phyloP scores from a whole-genome alignment of 352 stramenopile species.

The Pythium aquatile region DNA sequence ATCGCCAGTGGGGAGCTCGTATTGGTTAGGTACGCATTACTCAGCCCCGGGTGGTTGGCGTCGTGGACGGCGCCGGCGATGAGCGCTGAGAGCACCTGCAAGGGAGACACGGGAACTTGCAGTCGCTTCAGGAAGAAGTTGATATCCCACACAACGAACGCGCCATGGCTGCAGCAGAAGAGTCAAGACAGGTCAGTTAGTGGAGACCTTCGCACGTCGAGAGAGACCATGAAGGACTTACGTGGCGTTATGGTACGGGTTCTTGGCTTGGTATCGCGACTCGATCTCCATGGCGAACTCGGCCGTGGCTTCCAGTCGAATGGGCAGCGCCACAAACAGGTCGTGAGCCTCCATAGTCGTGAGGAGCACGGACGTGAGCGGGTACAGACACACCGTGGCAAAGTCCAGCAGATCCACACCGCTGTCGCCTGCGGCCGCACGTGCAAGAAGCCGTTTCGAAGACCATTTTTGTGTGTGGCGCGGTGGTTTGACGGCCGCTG shows the following conservation, averaged over 20 bases:
- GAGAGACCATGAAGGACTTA: slow-evolving; percentile 28
- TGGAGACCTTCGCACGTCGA: not conserved
- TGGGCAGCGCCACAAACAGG: slow-evolving; percentile 50
- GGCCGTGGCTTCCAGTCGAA: slow-evolving; percentile 50
- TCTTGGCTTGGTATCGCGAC: slow-evolving; percentile 60
- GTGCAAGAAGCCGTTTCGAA: slow-evolving; percentile 37
- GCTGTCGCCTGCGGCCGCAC: slow-evolving; percentile 31
- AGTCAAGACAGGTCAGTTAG: slow-evolving; percentile 1
- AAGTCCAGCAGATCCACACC: slow-evolving; percentile 59
- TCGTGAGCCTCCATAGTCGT: slow-evolving; percentile 65
- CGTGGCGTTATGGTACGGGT: slow-evolving; percentile 79
- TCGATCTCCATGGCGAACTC: slow-evolving; percentile 71
- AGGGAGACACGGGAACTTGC: slow-evolving; percentile 32
- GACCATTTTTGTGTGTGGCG: slow-evolving; percentile 32
- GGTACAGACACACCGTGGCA: slow-evolving; percentile 39
- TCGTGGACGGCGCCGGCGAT: slow-evolving; percentile 91
- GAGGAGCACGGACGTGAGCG: slow-evolving; percentile 62
- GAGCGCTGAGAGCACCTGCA: slow-evolving; percentile 78
- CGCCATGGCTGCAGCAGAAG: slow-evolving; percentile 45
- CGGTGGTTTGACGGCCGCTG: not conserved
- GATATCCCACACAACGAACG: slow-evolving; percentile 71
- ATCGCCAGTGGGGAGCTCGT: slow-evolving; percentile 86
- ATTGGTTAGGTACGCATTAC: slow-evolving; percentile 89
- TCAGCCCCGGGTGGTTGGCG: slow-evolving; percentile 91
- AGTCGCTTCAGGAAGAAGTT: slow-evolving; percentile 63